These are phyloP conservation scores for Telopea speciosissima DNA, from an alignment of 177 flowering plant species.

Conservation along the genomic window DNA sequence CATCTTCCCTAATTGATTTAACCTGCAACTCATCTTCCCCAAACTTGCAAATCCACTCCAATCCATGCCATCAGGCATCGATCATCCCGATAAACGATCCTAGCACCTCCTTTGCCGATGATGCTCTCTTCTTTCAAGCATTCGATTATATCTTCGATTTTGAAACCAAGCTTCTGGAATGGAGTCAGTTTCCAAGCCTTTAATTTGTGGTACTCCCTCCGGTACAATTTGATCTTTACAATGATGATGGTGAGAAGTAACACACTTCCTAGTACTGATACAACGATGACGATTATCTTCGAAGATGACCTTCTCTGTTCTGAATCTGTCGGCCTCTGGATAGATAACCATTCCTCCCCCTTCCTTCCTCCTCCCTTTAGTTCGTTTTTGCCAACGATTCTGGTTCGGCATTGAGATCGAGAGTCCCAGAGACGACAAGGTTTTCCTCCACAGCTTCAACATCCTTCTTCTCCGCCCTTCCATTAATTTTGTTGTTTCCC, in stretches of 20 bases:
- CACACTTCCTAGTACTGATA: conserved; percentile 13
- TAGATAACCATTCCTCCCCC: background rate
- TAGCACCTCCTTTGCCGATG: conserved; percentile 93
- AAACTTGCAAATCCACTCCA: too few relatives aligned
- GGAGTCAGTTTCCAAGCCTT: conserved; percentile 72
- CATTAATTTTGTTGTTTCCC: background rate
- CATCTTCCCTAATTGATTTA: too few relatives aligned
- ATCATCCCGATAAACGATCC: conserved; percentile 84
- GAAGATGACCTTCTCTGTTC: background rate
- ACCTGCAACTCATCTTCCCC: too few relatives aligned
- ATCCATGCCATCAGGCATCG: conserved; percentile 59
- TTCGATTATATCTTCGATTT: conserved; percentile 68
- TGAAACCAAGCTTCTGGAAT: conserved; percentile 71
- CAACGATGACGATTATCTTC: conserved; percentile 24
- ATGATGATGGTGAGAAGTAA: conserved; percentile 13
- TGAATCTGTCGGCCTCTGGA: background rate
- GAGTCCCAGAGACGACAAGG: background rate
- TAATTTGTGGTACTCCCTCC: conserved; percentile 30
- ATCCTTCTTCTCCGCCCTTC: background rate
- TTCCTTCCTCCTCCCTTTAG: background rate
- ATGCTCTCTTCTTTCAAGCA: conserved; percentile 84
- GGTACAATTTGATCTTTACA: conserved; percentile 12
- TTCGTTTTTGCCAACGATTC: background rate
- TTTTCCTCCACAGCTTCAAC: conserved; percentile 7
- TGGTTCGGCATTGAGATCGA: conserved; percentile 35